phyloP scores from a whole-genome alignment of 768 basidiomycete genomes.

The Russula emetica region DNA sequence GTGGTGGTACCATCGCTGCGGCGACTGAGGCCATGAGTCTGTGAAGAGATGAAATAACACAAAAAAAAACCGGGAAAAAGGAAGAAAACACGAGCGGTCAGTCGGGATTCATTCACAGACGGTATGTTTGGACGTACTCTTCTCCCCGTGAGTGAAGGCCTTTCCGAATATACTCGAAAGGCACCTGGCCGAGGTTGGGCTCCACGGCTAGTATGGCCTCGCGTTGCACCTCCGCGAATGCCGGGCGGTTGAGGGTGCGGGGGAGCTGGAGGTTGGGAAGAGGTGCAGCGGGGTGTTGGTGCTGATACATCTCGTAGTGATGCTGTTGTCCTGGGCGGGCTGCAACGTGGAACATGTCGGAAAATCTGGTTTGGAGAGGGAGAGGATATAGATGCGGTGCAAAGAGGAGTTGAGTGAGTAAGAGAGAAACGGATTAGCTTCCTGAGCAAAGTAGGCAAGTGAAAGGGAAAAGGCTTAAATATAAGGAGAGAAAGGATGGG shows the following conservation, averaged over 20 bases:
- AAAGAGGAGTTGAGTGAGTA: not conserved
- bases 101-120: not conserved
- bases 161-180: slow-evolving; percentile 61
- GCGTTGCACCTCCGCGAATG: slow-evolving; percentile 51
- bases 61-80: not conserved
- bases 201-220: slow-evolving; percentile 54
- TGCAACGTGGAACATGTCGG: slow-evolving; percentile 26
- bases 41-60: not conserved
- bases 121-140: slow-evolving; percentile 35
- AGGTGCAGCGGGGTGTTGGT: slow-evolving; percentile 27
- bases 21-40: slow-evolving; percentile 27
- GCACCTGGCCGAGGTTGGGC: slow-evolving; percentile 47
- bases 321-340: slow-evolving; percentile 23
- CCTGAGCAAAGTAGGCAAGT: slow-evolving; percentile 26
- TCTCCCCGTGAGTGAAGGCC: slow-evolving; percentile 44
- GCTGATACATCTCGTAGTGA: slow-evolving; percentile 27
- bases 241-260: slow-evolving; percentile 62
- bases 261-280: slow-evolving; percentile 58
- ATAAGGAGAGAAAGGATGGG: slow-evolving; percentile 22
- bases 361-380: not conserved
- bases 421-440: slow-evolving; percentile 7
- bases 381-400: not conserved
- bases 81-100: not conserved
- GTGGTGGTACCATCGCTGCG: slow-evolving; percentile 17
- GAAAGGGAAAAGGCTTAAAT: slow-evolving; percentile 23